Evolutionary conservation across 352 stramenopile species (phyloP), one percentile per base, ranked within the genome.

Genomic region (Pythium sp.): DNA sequence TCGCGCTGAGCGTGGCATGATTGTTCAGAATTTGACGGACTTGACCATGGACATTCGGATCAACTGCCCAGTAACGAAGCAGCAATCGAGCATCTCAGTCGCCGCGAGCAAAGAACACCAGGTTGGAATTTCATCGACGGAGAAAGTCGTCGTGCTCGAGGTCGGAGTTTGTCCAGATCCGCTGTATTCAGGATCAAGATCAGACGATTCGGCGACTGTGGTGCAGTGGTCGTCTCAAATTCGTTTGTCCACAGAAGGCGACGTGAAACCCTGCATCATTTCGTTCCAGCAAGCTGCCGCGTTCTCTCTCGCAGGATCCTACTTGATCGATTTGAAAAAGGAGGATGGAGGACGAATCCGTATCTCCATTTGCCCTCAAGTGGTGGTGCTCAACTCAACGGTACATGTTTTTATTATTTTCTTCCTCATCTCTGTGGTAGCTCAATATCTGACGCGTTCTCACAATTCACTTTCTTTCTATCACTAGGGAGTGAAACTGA

Each of bases 371-470:
- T 73, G 74, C 24, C 81, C 82, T 18, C 70, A 78, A 68, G 65
- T 89, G 15, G 74, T 91, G 32, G 68, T 91, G 32, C 73, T 87
- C 56, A 90, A 91, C 62, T 71, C 81, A 28, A 86, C 79, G 76
- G 82, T 91, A 77, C 68, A 64, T 26, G 54, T 15, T 49, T 3
- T 11, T n/a, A 20, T 47, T 4, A 14, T 9, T 9, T 14, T 43
- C 54, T 36, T 62, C 18, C 38, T 46, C 12, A 43, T 57, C 4
- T 61, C 5, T 26, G 8, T 34, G 26, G 18, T 26, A 32, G 24
- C 34, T 41, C 20, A 22, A 46, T 46, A 15, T 12, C 55, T 61
- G 20, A 26, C 28, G 18, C 6, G 7, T 46, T 46, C 14, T 70
- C 2, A 67, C 14, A 22, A 18, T 24, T 53, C 53, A 5, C n/a